Evolutionary conservation across 2,329 filamentous ascomycete genomes (phyloP), one percentile per base, ranked within the genome.

Genomic region (Fusarium coffeatum): DNA sequence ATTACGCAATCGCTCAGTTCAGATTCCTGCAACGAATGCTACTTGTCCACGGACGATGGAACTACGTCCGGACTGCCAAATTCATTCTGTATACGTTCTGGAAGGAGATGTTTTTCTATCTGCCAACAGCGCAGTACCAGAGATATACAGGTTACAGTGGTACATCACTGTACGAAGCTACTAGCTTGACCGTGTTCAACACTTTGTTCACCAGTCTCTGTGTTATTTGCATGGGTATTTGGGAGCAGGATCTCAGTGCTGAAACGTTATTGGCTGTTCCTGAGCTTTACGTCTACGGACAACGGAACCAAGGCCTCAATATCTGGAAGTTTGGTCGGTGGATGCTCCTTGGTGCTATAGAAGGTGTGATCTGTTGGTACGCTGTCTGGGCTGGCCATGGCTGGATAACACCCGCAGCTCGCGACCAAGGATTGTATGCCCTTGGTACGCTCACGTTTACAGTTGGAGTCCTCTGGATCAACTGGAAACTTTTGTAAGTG

Each of bases 1-100:
- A 98, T 79, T 98, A 97, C 77, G 92, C 93, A 5, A 95, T 98
- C 69, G 94, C 92, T 0, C 93, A 97, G 77, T 98, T 98, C 78
- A 86, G 93, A 13, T 98, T 97, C 81, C 80, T 98, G n/a, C 88
- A 94, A 66, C 92, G 93, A 56, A 83, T 97, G 10, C 84, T 97
- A 7, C 86, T 97, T 5, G 93, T 97, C 2, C 93, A 97, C 76
- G 93, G 93, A 1, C 86, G 93, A 12, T 97, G 93, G 93, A 97
- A 97, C 79, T 97, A 98, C 71, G 87, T 95, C 28, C 88, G 93
- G 18, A 94, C 92, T 0, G 93, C 92, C 81, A 95, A 95, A 77
- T 98, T 97, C 77, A 93, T 94, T 4, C 86, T 97, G 6, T 90
- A 90, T 56, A 98, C 94, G 0, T 97, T 97, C 78, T 98, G 94